phyloP scores from a whole-genome alignment of 768 basidiomycete species.

The Trametes cingulata region DNA sequence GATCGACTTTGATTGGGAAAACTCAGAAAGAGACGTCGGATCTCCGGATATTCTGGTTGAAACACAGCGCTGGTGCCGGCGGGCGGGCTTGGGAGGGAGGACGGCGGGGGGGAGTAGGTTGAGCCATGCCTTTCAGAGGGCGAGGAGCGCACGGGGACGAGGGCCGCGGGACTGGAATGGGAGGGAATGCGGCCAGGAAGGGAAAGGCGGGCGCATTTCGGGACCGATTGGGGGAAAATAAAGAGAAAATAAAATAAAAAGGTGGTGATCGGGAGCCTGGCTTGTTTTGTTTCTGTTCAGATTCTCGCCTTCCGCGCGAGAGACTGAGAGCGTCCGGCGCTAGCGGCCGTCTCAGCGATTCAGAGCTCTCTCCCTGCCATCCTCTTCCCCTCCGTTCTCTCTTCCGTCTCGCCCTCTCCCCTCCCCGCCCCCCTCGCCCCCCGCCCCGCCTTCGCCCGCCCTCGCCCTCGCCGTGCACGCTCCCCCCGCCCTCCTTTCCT shows the following conservation, averaged over 20 bases:
- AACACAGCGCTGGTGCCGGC: conserved; percentile 4
- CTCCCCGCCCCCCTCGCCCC: conserved; percentile 4
- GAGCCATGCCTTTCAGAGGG: neutral
- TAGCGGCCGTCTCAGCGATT: conserved; percentile 10
- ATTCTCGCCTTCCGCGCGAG: conserved; percentile 22
- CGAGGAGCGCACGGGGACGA: neutral
- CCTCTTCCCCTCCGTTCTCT: conserved; percentile 19
- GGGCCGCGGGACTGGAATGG: neutral
- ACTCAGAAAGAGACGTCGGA: neutral
- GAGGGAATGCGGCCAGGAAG: neutral
- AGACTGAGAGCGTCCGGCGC: conserved; percentile 13
- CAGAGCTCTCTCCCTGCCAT: conserved; percentile 14
- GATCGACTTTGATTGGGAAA: conserved; percentile 11
- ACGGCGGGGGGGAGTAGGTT: neutral
- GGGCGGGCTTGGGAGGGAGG: neutral
- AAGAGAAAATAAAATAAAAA: conserved; percentile 5
- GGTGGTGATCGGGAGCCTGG: conserved; percentile 15
- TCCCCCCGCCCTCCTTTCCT: conserved; percentile 11
- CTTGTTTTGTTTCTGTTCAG: conserved; percentile 12
- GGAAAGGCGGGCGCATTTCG: conserved; percentile 18
- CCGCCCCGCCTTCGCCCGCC: neutral
- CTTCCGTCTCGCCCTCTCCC: conserved; percentile 6
- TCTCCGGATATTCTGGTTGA: neutral
- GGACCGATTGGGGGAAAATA: conserved; percentile 16
- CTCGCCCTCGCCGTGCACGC: neutral